Percentiles rank a stretch among this genome's conserved stretches.
These are phyloP conservation scores for Prunus dulcis DNA, from an alignment of 306 rosid genomes.

Conservation along the genomic window DNA sequence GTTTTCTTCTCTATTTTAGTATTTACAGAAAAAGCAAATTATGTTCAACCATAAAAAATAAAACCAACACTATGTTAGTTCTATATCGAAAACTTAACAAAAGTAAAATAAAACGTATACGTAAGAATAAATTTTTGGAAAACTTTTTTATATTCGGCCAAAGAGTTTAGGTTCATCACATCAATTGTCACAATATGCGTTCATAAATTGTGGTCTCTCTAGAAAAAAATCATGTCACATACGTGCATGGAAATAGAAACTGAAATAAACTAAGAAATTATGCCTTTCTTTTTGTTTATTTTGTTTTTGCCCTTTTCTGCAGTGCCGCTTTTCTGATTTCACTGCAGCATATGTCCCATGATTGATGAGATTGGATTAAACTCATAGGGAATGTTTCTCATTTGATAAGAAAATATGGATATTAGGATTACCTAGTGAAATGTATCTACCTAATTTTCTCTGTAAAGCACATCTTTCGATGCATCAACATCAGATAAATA, in stretches of 20 bases:
- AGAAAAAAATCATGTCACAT: not conserved
- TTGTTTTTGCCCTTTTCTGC: too few relatives aligned
- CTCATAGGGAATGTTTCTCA: not conserved
- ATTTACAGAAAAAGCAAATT: not conserved
- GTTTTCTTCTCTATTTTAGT: not conserved
- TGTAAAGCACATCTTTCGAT: conserved; percentile 6
- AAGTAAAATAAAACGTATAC: too few relatives aligned
- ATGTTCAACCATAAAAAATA: not conserved
- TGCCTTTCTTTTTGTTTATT: too few relatives aligned
- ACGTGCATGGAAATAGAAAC: too few relatives aligned
- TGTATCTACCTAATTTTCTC: not conserved
- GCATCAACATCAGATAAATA: conserved; percentile 1
- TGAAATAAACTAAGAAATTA: too few relatives aligned
- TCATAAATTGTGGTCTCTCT: not conserved
- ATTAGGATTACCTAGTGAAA: conserved; percentile 21
- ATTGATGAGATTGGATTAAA: too few relatives aligned
- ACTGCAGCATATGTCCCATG: too few relatives aligned
- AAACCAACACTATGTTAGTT: not conserved
- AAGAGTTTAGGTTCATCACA: not conserved
- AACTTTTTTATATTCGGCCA: not conserved
- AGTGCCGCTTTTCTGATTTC: too few relatives aligned
- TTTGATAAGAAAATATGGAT: conserved; percentile 1
- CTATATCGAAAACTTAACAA: too few relatives aligned
- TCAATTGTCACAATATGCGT: not conserved
- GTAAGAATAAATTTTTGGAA: not conserved